These are phyloP conservation scores for Ustulina deusta DNA, from an alignment of 2,329 filamentous ascomycete genomes.

Conservation along the genomic window DNA sequence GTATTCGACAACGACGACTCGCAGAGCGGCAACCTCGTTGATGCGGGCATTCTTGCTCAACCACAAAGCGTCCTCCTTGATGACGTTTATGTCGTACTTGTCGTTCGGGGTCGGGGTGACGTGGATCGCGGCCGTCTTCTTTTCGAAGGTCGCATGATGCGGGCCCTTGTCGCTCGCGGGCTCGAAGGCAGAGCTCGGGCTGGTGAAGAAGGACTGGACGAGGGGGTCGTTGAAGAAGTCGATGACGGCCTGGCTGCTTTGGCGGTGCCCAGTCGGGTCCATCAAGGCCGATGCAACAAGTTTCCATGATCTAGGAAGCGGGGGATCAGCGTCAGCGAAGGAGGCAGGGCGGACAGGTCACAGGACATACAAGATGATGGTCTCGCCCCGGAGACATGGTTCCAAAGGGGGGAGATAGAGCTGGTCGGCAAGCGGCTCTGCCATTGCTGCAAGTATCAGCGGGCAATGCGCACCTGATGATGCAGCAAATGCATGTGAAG, in stretches of 20 bases:
- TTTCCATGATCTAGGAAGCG: conserved; percentile 68
- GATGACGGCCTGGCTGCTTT: conserved; percentile 66
- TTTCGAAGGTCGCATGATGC: conserved; percentile 80
- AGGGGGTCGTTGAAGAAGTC: conserved; percentile 78
- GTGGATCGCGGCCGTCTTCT: conserved; percentile 88
- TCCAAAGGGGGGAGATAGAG: conserved; percentile 87
- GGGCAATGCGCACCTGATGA: conserved; percentile 50
- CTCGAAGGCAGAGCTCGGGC: conserved; percentile 76
- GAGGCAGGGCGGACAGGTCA: neutral
- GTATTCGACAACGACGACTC: conserved; percentile 84
- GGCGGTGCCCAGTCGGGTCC: conserved; percentile 68
- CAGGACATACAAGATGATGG: conserved; percentile 78
- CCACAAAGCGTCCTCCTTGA: conserved; percentile 90
- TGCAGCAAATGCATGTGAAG: conserved; percentile 51
- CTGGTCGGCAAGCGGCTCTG: conserved; percentile 72
- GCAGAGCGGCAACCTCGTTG: conserved; percentile 84
- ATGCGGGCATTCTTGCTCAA: conserved; percentile 81
- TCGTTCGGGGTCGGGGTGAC: conserved; percentile 75
- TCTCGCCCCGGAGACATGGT: conserved; percentile 84
- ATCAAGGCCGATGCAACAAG: conserved; percentile 66
- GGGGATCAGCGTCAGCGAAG: conserved; percentile 39
- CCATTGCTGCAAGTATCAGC: conserved; percentile 73
- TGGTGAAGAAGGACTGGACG: conserved; percentile 75
- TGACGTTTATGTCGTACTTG: conserved; percentile 78
- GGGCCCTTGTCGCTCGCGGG: conserved; percentile 64